Evolutionary conservation across 352 stramenopile species (phyloP), one percentile per base, ranked within the genome.

Genomic region (Globisporangium canariense): DNA sequence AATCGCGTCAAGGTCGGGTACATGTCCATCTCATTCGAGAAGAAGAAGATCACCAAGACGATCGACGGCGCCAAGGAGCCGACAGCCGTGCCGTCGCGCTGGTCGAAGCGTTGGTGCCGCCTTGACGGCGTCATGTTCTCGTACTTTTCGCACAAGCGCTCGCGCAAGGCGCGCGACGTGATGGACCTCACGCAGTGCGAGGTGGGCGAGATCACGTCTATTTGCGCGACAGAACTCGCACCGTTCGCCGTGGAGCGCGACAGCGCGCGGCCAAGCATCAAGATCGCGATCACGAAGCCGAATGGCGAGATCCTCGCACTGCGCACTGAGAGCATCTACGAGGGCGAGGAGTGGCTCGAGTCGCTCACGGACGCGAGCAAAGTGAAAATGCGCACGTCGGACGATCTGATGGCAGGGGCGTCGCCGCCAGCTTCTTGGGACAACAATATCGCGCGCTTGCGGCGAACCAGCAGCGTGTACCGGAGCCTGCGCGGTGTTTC

Each of bases 61-160:
- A 78, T 79, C 43, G 76, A 81, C 25, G 80, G 81, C 10, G 60
- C 76, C 16, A 91, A 89, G 65, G 77, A 87, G 57, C 64, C 77
- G 2, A 85, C 73, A 0, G 78, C 83, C 40, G 78, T 81, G 30
- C 75, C 81, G 20, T 90, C 81, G 10, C 83, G 81, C 18, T 94
- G 85, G 85, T 89, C 85, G n/a, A 90, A 90, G 67, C 85, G 85
- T 28, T 94, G 85, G 85, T 94, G 85, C 61, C 83, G 85, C 2
- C 70, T 94, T 10, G 85, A 94, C 50, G 85, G 85, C 28, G 82
- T 81, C 7, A 74, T 81, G 16, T 91, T 94, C 47, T 91, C 83
- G 18, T 90, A 92, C 47, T 92, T 87, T 58, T 91, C 81, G 11
- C 78, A 91, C 83, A 94, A 94, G 72, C 71, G 79, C 1, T 90